Base-by-base conservation (phyloP, 2,329 filamentous ascomycete species). In the Plectosphaerella sp. region DNA sequence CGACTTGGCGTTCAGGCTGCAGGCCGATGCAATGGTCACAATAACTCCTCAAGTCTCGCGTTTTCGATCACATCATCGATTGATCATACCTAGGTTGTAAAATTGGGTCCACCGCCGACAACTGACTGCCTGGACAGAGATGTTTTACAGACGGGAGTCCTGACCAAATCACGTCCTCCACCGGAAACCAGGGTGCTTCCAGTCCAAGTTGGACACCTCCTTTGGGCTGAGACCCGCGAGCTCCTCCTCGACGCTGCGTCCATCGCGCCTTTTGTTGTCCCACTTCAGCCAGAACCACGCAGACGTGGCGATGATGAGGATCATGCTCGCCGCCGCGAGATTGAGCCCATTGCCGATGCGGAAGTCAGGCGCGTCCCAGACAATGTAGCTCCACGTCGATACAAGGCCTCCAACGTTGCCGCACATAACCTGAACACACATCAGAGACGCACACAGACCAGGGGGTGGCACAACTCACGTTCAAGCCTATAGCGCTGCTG, bases 341-440 rank as follows among this genome's bases (percentile, higher is more conserved):
- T 89, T 88, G 36, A 90, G 64, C 0, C 86, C 86, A 61, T 89
- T 89, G 1, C 87, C 87, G 52, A 89, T 88, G 54, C 74, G 82
- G 60, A 83, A 91, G 53, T 89, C 67, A 0, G 87, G 87, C 0
- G 60, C 79, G 61, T 89, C 86, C 58, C 70, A 80, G 0, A 79
- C 77, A 15, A 88, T 60, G 67, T 86, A 88, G 2, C 74, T 77
- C 84, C 84, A 88, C 0, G 82, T 86, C 1, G 80, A 77, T 53
- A 87, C 76, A 35, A 89, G 64, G 0, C 86, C 87, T 2, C 87
- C 87, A n/a, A 89, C 63, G 51, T 89, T 89, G 25, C 86, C 87
- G 22, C 88, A 71, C 85, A 89, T 89, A 61, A 89, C 54, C 54
- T 56, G 39, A 4, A 15, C n/a, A 14, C 81, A 18, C 16, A 16